Base-by-base conservation (phyloP, 495 filamentous ascomycete genomes). In the Mytilinidion resinicola region DNA sequence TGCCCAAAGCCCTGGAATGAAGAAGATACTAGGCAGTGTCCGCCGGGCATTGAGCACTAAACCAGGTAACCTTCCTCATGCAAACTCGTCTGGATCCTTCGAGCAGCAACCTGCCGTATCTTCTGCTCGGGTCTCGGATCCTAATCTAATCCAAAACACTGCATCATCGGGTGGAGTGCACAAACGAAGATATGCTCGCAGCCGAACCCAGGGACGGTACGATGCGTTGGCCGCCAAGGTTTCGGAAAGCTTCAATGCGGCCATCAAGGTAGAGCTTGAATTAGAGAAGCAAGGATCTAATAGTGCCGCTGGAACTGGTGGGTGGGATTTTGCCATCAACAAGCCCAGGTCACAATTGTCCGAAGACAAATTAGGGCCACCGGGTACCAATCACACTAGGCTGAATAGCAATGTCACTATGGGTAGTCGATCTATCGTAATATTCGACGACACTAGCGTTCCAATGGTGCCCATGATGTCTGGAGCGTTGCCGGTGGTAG, bases 381-480 rank as follows among this genome's bases (percentile, higher is more conserved):
- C 50, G 12, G 44, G n/a, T 10, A 34, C 52, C 5, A 36, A 57
- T 14, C 44, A 57, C 25, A 35, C 15, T 35, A 76, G 80, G 50
- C 63, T 73, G 1, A 69, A 75, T 42, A 87, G 83, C 62, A 83
- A 77, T 33, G 76, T 95, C 35, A 92, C 89, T 0, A 78, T 76
- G 38, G 89, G 88, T 7, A 95, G 89, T 70, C 81, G 88, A 60
- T 95, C 90, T 0, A 93, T 96, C 61, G 82, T 95, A 33, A 93
- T 96, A 63, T 83, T 95, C 14, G 88, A 96, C 67, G 86, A 86
- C 53, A 85, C 84, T 4, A 11, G 73, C 72, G 21, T 71, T 70
- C 59, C 64, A 43, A 35, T 39, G 17, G n/a, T 66, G 10, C 66
- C 69, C 3, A 48, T 57, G 46, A 62, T 65, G 57, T 57, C 59